phyloP scores from a whole-genome alignment of 768 basidiomycete species.

The Lentinula detonsa region DNA sequence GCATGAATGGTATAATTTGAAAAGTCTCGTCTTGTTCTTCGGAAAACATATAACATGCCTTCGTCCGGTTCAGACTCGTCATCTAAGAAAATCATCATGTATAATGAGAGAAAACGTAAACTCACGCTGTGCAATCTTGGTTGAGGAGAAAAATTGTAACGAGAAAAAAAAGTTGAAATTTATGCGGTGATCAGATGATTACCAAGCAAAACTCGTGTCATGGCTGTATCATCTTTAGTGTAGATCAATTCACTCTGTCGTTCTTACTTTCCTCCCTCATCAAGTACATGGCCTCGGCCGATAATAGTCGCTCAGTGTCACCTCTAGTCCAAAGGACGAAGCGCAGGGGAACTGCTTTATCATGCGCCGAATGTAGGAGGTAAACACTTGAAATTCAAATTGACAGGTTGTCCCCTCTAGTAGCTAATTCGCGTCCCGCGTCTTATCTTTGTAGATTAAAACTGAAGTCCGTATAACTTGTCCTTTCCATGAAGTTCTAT shows the following conservation, averaged over 20 bases:
- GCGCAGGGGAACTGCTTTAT: slow-evolving; percentile 50
- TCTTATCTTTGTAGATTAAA: slow-evolving; percentile 42
- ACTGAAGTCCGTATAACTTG: slow-evolving; percentile 33
- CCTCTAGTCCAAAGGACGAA: slow-evolving; percentile 35
- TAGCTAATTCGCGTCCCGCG: slow-evolving; percentile 11
- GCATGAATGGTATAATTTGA: slow-evolving; percentile 86
- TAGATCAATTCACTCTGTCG: slow-evolving; percentile 19
- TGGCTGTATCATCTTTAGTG: slow-evolving; percentile 8
- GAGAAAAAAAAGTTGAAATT: slow-evolving; percentile 1
- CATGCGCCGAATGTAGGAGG: slow-evolving; percentile 70
- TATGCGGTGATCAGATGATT: not conserved
- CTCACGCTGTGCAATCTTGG: slow-evolving; percentile 12
- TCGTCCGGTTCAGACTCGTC: slow-evolving; percentile 75
- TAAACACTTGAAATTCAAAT: slow-evolving; percentile 18
- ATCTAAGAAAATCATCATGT: slow-evolving; percentile 49
- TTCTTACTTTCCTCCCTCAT: slow-evolving; percentile 20
- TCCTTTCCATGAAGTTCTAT: slow-evolving; percentile 10
- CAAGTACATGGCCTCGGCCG: slow-evolving; percentile 10
- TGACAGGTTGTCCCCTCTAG: slow-evolving; percentile 3
- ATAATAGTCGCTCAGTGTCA: slow-evolving; percentile 14
- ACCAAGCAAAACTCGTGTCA: not conserved
- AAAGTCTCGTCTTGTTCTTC: slow-evolving; percentile 57
- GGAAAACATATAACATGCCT: slow-evolving; percentile 53
- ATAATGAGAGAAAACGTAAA: slow-evolving; percentile 2
- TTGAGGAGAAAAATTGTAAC: slow-evolving; percentile 17